A percentile compares a stretch with the other conserved stretches of the same genome.
Conservation (phyloP, 768 basidiomycete species). For the Auricularia heimuer region DNA sequence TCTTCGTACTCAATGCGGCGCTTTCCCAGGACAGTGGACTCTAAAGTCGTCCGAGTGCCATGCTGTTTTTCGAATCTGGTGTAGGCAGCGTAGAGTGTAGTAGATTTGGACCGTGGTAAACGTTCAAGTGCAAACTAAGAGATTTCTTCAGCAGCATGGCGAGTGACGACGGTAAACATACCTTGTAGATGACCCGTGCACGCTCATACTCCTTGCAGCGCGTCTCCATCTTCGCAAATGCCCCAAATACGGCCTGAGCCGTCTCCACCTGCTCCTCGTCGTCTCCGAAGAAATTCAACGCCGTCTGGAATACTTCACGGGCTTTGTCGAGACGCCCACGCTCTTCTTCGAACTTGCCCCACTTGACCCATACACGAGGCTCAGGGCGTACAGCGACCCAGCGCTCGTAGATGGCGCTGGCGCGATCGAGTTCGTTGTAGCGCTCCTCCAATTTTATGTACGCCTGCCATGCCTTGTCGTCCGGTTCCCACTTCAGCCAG, state of each 20-base stretch:
- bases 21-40: conserved; percentile 91
- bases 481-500: conserved; percentile 99
- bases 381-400: conserved; percentile 55
- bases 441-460: conserved; percentile 97
- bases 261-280: conserved; percentile 83
- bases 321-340: conserved; percentile 56
- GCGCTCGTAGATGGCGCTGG: conserved; percentile 85
- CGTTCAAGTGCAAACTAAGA: conserved; percentile 86
- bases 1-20: conserved; percentile 99
- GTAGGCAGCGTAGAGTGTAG: conserved; percentile 78
- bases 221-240: conserved; percentile 97
- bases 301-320: conserved; percentile 82
- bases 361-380: conserved; percentile 54
- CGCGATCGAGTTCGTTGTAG: conserved; percentile 85
- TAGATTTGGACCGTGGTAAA: conserved; percentile 87
- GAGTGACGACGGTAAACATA: conserved; percentile 20
- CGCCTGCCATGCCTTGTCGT: conserved; percentile 99
- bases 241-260: conserved; percentile 83
- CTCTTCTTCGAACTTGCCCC: conserved; percentile 58
- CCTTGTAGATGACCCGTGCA: conserved; percentile 95
- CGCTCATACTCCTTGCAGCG: conserved; percentile 94
- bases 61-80: conserved; percentile 99
- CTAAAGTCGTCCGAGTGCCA: conserved; percentile 78
- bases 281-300: conserved; percentile 82
- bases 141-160: background rate